phyloP scores from a whole-genome alignment of 306 rosid genomes.

The Begonia masoniana region DNA sequence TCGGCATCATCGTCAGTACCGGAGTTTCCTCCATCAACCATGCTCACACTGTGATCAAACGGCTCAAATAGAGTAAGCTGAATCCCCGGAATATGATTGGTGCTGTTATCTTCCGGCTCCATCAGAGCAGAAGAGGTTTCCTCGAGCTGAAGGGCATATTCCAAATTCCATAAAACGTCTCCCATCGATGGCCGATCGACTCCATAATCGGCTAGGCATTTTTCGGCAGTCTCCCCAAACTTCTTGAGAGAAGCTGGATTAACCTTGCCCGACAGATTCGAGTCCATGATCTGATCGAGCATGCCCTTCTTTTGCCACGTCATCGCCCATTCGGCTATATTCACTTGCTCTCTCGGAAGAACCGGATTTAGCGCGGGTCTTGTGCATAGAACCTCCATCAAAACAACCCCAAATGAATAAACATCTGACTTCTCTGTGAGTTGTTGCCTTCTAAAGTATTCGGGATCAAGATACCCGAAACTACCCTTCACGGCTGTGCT shows the following conservation, averaged over 20 bases:
- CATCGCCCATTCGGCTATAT: slow-evolving; percentile 99
- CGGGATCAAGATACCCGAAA: slow-evolving; percentile 96
- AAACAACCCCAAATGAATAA: slow-evolving; percentile 90
- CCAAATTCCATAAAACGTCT: slow-evolving; percentile 88
- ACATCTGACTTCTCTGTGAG: slow-evolving; percentile 99
- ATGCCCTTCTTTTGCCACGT: slow-evolving; percentile 91
- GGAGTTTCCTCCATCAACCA: slow-evolving; percentile 46
- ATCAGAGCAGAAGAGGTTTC: slow-evolving; percentile 61
- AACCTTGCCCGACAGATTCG: slow-evolving; percentile 66
- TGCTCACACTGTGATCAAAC: slow-evolving; percentile 73
- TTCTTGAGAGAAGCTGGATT: slow-evolving; percentile 83
- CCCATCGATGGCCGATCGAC: slow-evolving; percentile 98
- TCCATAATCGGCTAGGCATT: slow-evolving; percentile 85
- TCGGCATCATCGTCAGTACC: slow-evolving; percentile 53
- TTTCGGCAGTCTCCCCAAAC: slow-evolving; percentile 93
- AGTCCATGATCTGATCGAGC: slow-evolving; percentile 95
- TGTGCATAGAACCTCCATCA: slow-evolving; percentile 94
- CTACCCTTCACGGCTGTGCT: slow-evolving; percentile 99
- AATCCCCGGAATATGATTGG: slow-evolving; percentile 79
- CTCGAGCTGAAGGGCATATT: slow-evolving; percentile 89
- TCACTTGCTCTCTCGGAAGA: slow-evolving; percentile 91
- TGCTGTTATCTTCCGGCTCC: slow-evolving; percentile 96
- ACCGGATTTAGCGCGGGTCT: slow-evolving; percentile 96
- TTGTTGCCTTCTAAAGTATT: slow-evolving; percentile 89
- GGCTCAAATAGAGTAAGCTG: slow-evolving; percentile 61